Evolutionary conservation across 805 yeast species (phyloP).

Genomic region (Vanderwaltozyma polyspora): DNA sequence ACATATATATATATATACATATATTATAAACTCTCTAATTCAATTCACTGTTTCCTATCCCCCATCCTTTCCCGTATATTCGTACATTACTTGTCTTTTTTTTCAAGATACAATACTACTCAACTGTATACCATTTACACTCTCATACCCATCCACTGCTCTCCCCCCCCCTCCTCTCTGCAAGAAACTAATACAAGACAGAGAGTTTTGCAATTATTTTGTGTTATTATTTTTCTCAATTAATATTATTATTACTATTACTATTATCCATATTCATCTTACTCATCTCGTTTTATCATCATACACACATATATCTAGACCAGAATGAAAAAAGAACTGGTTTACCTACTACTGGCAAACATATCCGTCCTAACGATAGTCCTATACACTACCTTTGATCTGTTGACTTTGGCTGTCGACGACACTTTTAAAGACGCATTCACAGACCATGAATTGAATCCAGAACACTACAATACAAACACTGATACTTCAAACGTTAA

Average conservation of each 20-base stretch:
- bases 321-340: conserved; percentile 51
- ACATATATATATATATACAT: too few relatives aligned
- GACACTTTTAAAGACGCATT: conserved; percentile 55
- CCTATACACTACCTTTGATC: conserved; percentile 52
- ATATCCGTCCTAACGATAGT: conserved; percentile 39
- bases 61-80: too few relatives aligned
- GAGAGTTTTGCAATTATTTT: background rate
- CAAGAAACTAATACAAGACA: too few relatives aligned
- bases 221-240: background rate
- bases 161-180: too few relatives aligned
- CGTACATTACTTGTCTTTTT: too few relatives aligned
- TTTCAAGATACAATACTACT: too few relatives aligned
- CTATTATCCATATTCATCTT: too few relatives aligned
- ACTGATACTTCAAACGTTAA: background rate
- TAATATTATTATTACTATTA: too few relatives aligned
- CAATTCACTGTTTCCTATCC: too few relatives aligned
- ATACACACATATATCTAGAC: background rate
- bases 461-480: conserved; percentile 10
- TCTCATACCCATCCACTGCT: background rate
- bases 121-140: background rate
- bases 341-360: conserved; percentile 48
- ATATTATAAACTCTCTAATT: too few relatives aligned
- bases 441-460: conserved; percentile 44
- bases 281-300: too few relatives aligned
- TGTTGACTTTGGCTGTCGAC: conserved; percentile 59